Percentiles rank a stretch among this genome's conserved stretches.
Conservation (phyloP, 179 eudicot species). For the Heliamphora ciliata region DNA sequence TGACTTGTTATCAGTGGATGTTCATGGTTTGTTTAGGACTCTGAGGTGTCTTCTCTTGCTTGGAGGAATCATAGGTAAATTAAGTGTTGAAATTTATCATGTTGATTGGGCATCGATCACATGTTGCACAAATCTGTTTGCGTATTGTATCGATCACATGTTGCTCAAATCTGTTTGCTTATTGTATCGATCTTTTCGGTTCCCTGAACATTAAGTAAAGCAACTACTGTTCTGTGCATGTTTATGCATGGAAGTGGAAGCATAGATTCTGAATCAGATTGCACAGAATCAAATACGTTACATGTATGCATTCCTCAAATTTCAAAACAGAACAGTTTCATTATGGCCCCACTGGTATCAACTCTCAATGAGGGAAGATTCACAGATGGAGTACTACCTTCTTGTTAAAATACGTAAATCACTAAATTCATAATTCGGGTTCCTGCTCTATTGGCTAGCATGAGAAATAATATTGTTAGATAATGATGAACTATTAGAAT, state of each 20-base stretch:
- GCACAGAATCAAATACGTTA: background rate
- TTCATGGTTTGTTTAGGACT: slow-evolving; percentile 8
- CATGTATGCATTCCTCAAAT: background rate
- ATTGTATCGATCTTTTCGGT: background rate
- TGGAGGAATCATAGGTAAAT: slow-evolving; percentile 18
- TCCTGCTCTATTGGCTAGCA: background rate
- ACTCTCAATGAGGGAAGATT: background rate
- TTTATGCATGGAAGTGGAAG: background rate
- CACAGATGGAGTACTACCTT: background rate
- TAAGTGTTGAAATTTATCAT: slow-evolving; percentile 7
- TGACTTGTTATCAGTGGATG: slow-evolving; percentile 8
- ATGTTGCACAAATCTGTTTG: background rate
- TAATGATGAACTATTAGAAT: background rate
- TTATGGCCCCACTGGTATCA: slow-evolving; percentile 1
- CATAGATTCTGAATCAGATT: background rate
- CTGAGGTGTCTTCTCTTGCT: slow-evolving; percentile 13
- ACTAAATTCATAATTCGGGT: background rate
- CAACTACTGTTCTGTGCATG: background rate
- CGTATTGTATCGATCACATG: background rate
- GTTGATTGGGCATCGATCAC: background rate
- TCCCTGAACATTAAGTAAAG: slow-evolving; percentile 1
- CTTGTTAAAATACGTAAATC: background rate
- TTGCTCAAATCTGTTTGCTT: background rate
- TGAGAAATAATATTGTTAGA: background rate
- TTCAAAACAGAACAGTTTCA: background rate